phyloP scores from a whole-genome alignment of 2,329 filamentous ascomycete genomes.

The Epichloe scottii region DNA sequence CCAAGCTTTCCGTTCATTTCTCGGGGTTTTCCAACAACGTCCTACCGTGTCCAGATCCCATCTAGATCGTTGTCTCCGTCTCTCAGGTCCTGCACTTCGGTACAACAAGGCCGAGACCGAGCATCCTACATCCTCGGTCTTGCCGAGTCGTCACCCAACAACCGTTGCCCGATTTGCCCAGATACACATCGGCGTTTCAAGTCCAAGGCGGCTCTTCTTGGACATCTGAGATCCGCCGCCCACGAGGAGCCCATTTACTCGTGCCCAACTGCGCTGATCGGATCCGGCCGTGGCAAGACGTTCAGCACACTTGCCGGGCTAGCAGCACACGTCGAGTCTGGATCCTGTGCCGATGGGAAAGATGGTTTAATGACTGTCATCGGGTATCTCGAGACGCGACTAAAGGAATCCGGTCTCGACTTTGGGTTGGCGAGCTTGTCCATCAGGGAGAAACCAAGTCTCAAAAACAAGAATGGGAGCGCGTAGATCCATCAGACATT shows the following conservation, averaged over 20 bases:
- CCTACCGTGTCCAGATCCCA: too few species aligned
- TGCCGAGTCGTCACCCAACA: background rate
- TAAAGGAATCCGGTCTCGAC: background rate
- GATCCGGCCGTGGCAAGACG: background rate
- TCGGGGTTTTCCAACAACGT: too few species aligned
- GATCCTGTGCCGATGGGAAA: constrained; percentile 5
- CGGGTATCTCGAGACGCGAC: constrained; percentile 1
- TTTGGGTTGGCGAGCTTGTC: background rate
- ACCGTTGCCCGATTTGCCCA: constrained; percentile 1
- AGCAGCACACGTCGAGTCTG: constrained; percentile 8
- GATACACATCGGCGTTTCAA: background rate
- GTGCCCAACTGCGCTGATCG: background rate
- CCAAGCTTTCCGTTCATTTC: too few species aligned
- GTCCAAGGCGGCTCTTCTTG: background rate
- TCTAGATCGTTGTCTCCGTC: background rate
- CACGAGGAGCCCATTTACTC: background rate
- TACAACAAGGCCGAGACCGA: too few species aligned
- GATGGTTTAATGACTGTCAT: background rate
- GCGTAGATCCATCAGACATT: background rate
- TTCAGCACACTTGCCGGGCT: constrained; percentile 9
- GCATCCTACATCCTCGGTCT: background rate
- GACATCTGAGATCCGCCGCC: background rate
- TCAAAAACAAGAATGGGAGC: background rate
- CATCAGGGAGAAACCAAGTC: background rate
- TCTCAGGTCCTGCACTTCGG: background rate